Base-by-base conservation (phyloP, 345 rosid genomes). In the Melaleuca quinquenervia region DNA sequence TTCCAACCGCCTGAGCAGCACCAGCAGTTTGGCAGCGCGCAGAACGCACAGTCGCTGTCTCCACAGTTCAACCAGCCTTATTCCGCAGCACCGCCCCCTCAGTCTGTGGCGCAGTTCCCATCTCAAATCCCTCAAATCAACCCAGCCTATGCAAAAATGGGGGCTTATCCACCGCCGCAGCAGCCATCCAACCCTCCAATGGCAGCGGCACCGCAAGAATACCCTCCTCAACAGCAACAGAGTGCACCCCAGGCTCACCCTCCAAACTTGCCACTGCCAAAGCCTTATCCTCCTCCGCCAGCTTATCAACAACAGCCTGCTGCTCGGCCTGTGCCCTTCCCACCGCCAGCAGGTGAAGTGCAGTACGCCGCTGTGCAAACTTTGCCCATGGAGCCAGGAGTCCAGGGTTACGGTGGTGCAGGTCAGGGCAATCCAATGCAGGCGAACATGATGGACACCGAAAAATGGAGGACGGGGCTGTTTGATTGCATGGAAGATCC, bases 401-500 rank as follows among this genome's bases (percentile, higher is more conserved):
- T 56, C 62, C 45, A 32, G 45, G 45, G 45, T 18, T 26, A 32
- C 24, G 29, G 16, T 45, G 0, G 45, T 11, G 36, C 87, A 0
- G 91, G 82, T 2, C 87, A 32, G 6, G 91, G 90, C 5, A 49
- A 88, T 50, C 92, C 91, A 8, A 12, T 90, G 83, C 82, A n/a
- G 52, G 22, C 54, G 27, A 55, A 54, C 41, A 18, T 36, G 53
- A 64, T 64, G 24, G 76, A 87, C 36, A 84, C 55, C 21, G 84
- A 89, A 21, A 89, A 88, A 44, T 95, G 98, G 98, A 90, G 32
- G 78, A 91, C 91, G 20, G 93, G 91, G 27, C 87, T 95, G 8
- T 94, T 94, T 75, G 94, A 91, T 80, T 94, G 94, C 91, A 90
- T 94, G 95, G 93, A 95, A 26, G 95, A 95, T 74, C 92, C 94